Conservation (phyloP, 1,284 basidiomycete species). For the Serendipita sp. region DNA sequence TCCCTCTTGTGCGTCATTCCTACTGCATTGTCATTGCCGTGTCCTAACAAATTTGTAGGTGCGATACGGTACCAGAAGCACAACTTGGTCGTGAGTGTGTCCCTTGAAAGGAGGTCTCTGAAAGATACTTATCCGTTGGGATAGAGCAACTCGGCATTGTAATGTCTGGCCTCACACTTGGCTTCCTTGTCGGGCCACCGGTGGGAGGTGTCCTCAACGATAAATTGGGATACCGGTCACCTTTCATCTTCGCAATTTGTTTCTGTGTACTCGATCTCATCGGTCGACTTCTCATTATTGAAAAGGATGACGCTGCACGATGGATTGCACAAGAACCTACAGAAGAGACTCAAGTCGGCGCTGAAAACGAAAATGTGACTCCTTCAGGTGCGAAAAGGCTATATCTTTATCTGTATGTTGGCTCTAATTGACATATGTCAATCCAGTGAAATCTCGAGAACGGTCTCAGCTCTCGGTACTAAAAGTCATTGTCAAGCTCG, state of each 20-base stretch:
- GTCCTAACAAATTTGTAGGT: conserved; percentile 26
- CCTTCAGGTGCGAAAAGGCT: not conserved
- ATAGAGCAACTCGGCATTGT: conserved; percentile 59
- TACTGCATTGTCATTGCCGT: conserved; percentile 2
- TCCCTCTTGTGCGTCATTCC: conserved; percentile 42
- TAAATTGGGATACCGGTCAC: conserved; percentile 55
- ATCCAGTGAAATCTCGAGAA: not conserved
- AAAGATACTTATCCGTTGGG: not conserved
- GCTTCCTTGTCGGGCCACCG: conserved; percentile 26
- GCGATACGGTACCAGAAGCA: conserved; percentile 49
- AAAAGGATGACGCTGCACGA: conserved; percentile 24
- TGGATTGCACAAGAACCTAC: conserved; percentile 6
- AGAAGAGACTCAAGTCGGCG: conserved; percentile 1
- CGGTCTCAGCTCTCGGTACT: conserved; percentile 15
- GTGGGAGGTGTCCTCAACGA: conserved; percentile 31
- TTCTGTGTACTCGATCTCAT: conserved; percentile 47
- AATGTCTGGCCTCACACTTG: conserved; percentile 53
- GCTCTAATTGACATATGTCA: not conserved
- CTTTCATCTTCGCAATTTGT: conserved; percentile 57
- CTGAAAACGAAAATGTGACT: not conserved
- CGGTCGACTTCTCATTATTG: conserved; percentile 30
- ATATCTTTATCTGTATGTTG: not conserved
- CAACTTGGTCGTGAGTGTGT: conserved; percentile 43
- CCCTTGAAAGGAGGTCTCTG: conserved; percentile 11
- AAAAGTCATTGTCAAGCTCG: conserved; percentile 32